A percentile compares a stretch with the other conserved stretches of the same genome.
These are phyloP conservation scores for Bryopsis sp. DNA, from an alignment of 139 green algal species.

Conservation along the genomic window DNA sequence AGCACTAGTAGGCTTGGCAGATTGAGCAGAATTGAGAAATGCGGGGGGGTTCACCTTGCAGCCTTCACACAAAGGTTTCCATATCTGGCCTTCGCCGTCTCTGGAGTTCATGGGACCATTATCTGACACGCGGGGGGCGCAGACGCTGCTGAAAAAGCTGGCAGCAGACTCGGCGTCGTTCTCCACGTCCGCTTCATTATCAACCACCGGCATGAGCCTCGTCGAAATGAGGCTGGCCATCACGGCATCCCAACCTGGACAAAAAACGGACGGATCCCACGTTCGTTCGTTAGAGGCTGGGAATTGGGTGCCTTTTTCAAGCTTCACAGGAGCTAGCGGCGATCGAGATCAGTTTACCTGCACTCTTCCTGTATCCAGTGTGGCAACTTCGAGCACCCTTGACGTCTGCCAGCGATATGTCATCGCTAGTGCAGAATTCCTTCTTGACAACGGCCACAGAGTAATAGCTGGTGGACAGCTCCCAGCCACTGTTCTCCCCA, in stretches of 20 bases:
- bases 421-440: constrained; percentile 13
- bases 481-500: not conserved
- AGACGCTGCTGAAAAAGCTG: not conserved
- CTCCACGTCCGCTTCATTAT: not conserved
- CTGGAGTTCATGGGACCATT: not conserved
- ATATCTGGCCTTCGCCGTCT: not conserved
- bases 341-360: no score
- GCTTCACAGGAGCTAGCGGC: no score
- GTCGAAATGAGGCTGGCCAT: not conserved
- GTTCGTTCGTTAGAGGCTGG: no score
- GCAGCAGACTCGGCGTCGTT: constrained; percentile 15
- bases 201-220: not conserved
- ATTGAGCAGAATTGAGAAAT: no score
- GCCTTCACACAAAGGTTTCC: not conserved
- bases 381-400: constrained; percentile 1
- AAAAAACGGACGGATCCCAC: no score
- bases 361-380: not conserved
- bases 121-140: not conserved
- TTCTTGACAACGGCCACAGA: constrained; percentile 8
- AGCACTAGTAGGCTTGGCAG: no score
- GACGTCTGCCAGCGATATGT: not conserved
- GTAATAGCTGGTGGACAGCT: not conserved
- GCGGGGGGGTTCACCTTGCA: not conserved
- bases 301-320: no score
- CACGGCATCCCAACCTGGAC: constrained; percentile 5